Evolutionary conservation across 2,329 filamentous ascomycete species (phyloP).

Genomic region (Beauveria sp.): DNA sequence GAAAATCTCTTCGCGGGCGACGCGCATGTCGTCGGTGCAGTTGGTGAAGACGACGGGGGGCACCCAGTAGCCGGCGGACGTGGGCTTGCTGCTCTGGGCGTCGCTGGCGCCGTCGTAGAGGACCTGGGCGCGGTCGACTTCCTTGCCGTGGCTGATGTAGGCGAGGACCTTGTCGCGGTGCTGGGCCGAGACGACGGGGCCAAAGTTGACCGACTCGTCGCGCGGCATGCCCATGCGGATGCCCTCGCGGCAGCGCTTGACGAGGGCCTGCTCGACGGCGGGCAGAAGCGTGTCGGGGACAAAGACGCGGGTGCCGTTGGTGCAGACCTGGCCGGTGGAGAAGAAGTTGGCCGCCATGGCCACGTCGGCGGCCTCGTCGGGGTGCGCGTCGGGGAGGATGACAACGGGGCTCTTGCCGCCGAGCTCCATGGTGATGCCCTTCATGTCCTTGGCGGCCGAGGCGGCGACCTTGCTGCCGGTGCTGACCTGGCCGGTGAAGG

Average conservation of each 20-base stretch:
- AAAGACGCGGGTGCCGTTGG: constrained; percentile 85
- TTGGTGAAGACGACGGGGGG: constrained; percentile 77
- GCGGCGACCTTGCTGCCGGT: constrained; percentile 77
- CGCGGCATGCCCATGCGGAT: constrained; percentile 70
- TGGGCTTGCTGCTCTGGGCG: constrained; percentile 41
- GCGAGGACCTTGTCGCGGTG: constrained; percentile 72
- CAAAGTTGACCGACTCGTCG: constrained; percentile 70
- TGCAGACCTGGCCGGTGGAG: constrained; percentile 86
- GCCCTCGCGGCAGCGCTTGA: constrained; percentile 48
- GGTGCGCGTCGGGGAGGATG: constrained; percentile 69
- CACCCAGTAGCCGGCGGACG: constrained; percentile 69
- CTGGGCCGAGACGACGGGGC: constrained; percentile 66
- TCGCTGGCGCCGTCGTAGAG: constrained; percentile 63
- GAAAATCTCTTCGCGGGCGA: constrained; percentile 79
- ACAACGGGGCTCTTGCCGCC: constrained; percentile 80
- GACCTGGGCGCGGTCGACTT: constrained; percentile 64
- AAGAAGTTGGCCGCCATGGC: constrained; percentile 95
- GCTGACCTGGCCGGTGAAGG: constrained; percentile 79
- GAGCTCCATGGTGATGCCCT: constrained; percentile 87
- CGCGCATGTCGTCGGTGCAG: constrained; percentile 75
- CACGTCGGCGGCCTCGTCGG: constrained; percentile 75
- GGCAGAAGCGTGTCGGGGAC: constrained; percentile 58
- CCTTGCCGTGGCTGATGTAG: constrained; percentile 69
- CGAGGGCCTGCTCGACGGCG: constrained; percentile 59
- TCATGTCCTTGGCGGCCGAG: constrained; percentile 69